Conservation (phyloP, 192 early-diverging fungal genomes). For the Coemansia sp. region DNA sequence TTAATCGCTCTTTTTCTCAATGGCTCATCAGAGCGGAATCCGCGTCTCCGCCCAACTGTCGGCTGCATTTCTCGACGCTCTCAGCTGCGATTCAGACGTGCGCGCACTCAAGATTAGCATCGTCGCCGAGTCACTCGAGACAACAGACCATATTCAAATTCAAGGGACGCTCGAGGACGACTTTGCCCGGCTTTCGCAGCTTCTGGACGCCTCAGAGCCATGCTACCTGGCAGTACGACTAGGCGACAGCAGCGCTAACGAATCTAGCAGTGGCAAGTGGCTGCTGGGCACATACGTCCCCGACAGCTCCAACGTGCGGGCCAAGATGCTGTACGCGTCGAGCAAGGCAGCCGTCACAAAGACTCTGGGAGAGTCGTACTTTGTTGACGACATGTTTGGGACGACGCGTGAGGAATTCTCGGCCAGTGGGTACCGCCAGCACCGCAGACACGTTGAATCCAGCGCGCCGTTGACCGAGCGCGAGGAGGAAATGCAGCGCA, state of each 20-base stretch:
- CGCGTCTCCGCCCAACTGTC: constrained; percentile 27
- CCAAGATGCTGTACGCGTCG: constrained; percentile 95
- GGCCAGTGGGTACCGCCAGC: constrained; percentile 22
- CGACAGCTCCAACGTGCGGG: constrained; percentile 74
- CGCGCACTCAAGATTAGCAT: constrained; percentile 55
- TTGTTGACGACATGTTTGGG: constrained; percentile 81
- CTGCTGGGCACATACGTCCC: constrained; percentile 77
- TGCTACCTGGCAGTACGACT: constrained; percentile 65
- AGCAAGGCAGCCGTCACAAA: constrained; percentile 75
- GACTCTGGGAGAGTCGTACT: constrained; percentile 75
- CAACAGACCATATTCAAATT: constrained; percentile 26
- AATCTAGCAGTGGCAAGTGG: constrained; percentile 57
- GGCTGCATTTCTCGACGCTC: constrained; percentile 16
- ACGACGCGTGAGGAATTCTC: constrained; percentile 51
- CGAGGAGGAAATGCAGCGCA: constrained; percentile 71
- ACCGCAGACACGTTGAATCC: constrained; percentile 49
- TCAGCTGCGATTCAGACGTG: constrained; percentile 14
- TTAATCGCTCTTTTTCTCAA: constrained; percentile 1
- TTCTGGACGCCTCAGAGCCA: constrained; percentile 58
- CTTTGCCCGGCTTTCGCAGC: constrained; percentile 48
- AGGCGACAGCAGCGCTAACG: no score
- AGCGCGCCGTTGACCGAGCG: constrained; percentile 81
- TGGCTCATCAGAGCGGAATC: constrained; percentile 52
- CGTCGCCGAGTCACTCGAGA: constrained; percentile 49
- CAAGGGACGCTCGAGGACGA: constrained; percentile 55